Evolutionary conservation across 2,329 filamentous ascomycete genomes (phyloP), one percentile per base, ranked within the genome.

Genomic region (Hypoxylon sp.): DNA sequence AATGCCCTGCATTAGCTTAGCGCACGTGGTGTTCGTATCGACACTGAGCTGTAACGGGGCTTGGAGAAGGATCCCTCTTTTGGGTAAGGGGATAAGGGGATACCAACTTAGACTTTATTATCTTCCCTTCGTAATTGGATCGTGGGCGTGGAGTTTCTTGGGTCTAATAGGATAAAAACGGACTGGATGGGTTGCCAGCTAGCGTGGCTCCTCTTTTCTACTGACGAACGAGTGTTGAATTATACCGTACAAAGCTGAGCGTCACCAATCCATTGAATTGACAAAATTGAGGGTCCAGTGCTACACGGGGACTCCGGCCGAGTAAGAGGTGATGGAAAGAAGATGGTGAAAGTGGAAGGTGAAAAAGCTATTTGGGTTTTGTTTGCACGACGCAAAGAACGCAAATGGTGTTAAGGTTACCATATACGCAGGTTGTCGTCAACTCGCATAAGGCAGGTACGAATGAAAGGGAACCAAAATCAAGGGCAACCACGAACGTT

Each of bases 391-490:
- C 47, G 11, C 50, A 31, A 31, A 31, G 29, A 31, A 31, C 29
- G 29, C 29, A 31, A 37, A 48, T 6, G 60, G 31, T 39, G 39
- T 54, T 31, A 44, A 47, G 22, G 57, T 57, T 54, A 65, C 29
- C 29, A 5, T 31, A 31, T 31, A 31, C 39, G 59, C 53, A 70
- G 14, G 47, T 35, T 70, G 61, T 70, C 68, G 68, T 70, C 68
- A 70, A 44, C 35, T 19, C 63, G 68, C 68, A 70, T 70, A 42
- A 65, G 44, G 56, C 48, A 68, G 64, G 64, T 63, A 65, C 63
- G 63, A 19, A 54, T 44, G 37, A 47, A 46, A 29, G 8, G 47
- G 17, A 14, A 33, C 26, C 26, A 26, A 47, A 24, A 44, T 57
- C 39, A 19, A 33, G 35, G 24, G 37, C 44, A 50, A 42, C 62